These are phyloP conservation scores for Fusarium odoratissimum DNA, from an alignment of 2,329 filamentous ascomycete genomes.

Conservation along the genomic window DNA sequence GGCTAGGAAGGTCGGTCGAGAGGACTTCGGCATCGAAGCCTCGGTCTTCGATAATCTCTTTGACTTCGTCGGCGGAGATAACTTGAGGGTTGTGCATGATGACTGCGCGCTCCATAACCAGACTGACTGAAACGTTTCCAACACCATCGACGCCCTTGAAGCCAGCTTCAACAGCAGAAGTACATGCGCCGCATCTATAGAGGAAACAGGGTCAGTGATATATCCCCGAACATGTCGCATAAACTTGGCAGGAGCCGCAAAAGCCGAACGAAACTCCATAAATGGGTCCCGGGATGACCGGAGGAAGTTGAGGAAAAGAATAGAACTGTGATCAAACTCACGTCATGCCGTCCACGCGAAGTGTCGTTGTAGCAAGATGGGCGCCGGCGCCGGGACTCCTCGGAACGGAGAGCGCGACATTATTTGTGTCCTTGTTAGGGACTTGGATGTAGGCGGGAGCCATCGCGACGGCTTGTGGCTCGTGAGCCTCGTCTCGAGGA, in stretches of 20 bases:
- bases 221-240: conserved; percentile 9
- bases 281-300: conserved; percentile 33
- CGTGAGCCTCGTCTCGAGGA: conserved; percentile 33
- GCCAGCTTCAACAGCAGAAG: conserved; percentile 91
- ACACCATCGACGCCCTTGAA: conserved; percentile 86
- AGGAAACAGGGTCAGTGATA: conserved; percentile 46
- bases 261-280: conserved; percentile 5
- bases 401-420: conserved; percentile 38
- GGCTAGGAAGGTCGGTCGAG: conserved; percentile 78
- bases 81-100: conserved; percentile 85
- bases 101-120: conserved; percentile 97
- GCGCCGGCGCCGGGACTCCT: conserved; percentile 53
- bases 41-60: conserved; percentile 88
- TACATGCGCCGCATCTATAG: conserved; percentile 89
- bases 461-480: conserved; percentile 53
- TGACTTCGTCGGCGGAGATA: conserved; percentile 79
- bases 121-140: conserved; percentile 87
- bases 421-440: conserved; percentile 56
- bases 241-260: neutral
- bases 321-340: conserved; percentile 54
- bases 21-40: conserved; percentile 93
- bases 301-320: conserved; percentile 5
- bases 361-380: conserved; percentile 88
- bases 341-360: conserved; percentile 91
- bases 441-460: conserved; percentile 63